These are phyloP conservation scores for Metahyphopichia silvanorum DNA, from an alignment of 805 yeast species.

Conservation along the genomic window DNA sequence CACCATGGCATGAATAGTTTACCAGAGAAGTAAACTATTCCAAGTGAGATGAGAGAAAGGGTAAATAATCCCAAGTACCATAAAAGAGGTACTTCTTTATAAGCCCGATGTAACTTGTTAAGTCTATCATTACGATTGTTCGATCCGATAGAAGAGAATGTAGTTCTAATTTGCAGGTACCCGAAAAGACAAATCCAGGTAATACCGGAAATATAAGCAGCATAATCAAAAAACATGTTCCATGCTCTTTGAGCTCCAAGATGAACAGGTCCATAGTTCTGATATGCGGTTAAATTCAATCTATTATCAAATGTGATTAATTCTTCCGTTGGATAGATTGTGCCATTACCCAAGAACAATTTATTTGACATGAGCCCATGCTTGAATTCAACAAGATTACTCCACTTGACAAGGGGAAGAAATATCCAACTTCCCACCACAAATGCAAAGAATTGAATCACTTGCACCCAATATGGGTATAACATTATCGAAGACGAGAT, in stretches of 20 bases:
- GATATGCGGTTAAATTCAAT: constrained; percentile 42
- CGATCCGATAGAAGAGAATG: constrained; percentile 8
- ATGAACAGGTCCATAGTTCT: constrained; percentile 38
- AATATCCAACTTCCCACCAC: constrained; percentile 42
- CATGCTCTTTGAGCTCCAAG: constrained; percentile 44
- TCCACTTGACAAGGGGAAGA: constrained; percentile 46
- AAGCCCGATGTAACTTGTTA: constrained; percentile 33
- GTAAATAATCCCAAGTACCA: constrained; percentile 38
- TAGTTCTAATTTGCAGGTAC: constrained; percentile 14
- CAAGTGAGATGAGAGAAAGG: constrained; percentile 27
- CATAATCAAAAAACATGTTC: constrained; percentile 48
- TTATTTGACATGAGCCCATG: constrained; percentile 45
- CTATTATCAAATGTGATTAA: constrained; percentile 33
- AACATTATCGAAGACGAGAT: constrained; percentile 45
- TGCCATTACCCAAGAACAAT: constrained; percentile 31
- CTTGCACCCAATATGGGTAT: constrained; percentile 47
- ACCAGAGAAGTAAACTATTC: constrained; percentile 26
- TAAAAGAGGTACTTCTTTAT: constrained; percentile 37
- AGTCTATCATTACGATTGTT: constrained; percentile 33
- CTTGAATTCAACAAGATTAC: constrained; percentile 18
- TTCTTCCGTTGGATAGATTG: constrained; percentile 34
- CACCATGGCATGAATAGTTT: constrained; percentile 35
- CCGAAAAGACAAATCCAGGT: constrained; percentile 38
- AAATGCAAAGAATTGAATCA: constrained; percentile 42
- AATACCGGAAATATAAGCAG: constrained; percentile 43